Percentiles rank a stretch among this genome's conserved stretches.
These are phyloP conservation scores for Oryza australiensis DNA, from an alignment of 176 grass and related monocot genomes.

Conservation along the genomic window DNA sequence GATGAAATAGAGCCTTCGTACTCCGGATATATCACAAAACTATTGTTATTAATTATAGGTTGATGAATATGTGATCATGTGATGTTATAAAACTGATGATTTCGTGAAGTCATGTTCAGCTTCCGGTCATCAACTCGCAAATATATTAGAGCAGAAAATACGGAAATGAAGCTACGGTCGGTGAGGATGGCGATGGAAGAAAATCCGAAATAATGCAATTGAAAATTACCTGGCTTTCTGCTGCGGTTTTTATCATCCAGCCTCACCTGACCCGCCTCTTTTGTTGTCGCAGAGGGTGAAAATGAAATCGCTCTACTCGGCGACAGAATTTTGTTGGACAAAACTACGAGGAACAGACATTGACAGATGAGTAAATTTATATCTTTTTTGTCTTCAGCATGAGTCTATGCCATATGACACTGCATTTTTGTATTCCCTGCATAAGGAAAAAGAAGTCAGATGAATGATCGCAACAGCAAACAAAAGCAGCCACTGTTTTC, in stretches of 20 bases:
- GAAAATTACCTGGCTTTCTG: too few relatives aligned
- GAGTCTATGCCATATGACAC: neutral
- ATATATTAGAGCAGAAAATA: too few relatives aligned
- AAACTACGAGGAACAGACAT: too few relatives aligned
- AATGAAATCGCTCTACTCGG: too few relatives aligned
- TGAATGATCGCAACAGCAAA: too few relatives aligned
- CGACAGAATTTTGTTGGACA: too few relatives aligned
- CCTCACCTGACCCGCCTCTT: neutral
- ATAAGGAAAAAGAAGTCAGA: too few relatives aligned
- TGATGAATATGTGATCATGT: neutral
- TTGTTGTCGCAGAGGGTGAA: neutral
- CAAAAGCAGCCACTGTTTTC: neutral
- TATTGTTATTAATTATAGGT: neutral
- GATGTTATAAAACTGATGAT: neutral
- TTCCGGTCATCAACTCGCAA: too few relatives aligned
- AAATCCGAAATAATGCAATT: too few relatives aligned
- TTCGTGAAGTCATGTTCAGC: too few relatives aligned
- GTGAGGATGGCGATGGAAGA: neutral
- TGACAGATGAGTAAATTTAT: too few relatives aligned
- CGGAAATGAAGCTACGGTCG: too few relatives aligned
- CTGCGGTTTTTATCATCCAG: constrained; percentile 1
- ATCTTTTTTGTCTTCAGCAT: neutral
- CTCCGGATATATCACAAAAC: neutral
- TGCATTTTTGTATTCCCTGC: neutral
- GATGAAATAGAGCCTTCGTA: neutral